A percentile compares a stretch with the other conserved stretches of the same genome.
phyloP scores from a whole-genome alignment of 2,329 filamentous ascomycete genomes.

The Zasmidium angulare region DNA sequence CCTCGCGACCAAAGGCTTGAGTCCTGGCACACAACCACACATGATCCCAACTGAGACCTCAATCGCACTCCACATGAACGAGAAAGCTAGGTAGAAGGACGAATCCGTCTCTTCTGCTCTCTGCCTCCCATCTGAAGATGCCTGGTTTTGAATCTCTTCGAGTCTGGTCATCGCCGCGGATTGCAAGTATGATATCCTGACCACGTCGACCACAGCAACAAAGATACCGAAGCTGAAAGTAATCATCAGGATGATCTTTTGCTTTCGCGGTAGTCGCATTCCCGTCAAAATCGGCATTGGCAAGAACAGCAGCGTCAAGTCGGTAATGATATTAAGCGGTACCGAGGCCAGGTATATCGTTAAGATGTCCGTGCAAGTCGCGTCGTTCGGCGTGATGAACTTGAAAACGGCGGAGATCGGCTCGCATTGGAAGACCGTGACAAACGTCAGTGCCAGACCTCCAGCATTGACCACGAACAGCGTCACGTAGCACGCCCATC shows the following conservation, averaged over 20 bases:
- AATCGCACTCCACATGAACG: conserved; percentile 87
- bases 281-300: conserved; percentile 85
- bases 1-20: conserved; percentile 78
- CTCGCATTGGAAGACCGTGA: conserved; percentile 84
- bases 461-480: conserved; percentile 75
- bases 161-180: conserved; percentile 58
- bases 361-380: conserved; percentile 61
- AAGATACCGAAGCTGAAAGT: conserved; percentile 88
- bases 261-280: conserved; percentile 79
- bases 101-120: conserved; percentile 51
- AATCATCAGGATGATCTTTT: conserved; percentile 82
- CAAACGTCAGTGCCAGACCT: conserved; percentile 74
- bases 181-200: conserved; percentile 87
- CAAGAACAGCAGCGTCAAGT: conserved; percentile 81
- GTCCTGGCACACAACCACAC: conserved; percentile 85
- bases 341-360: conserved; percentile 71
- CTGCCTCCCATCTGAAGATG: conserved; percentile 14
- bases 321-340: conserved; percentile 88
- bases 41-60: conserved; percentile 90
- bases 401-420: conserved; percentile 71
- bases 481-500: conserved; percentile 77
- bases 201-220: conserved; percentile 81
- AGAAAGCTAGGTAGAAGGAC: conserved; percentile 70
- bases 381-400: conserved; percentile 44
- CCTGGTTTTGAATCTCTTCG: conserved; percentile 34